These are phyloP conservation scores for Helotiales sp. DNA, from an alignment of 2,329 filamentous ascomycete species.

Conservation along the genomic window DNA sequence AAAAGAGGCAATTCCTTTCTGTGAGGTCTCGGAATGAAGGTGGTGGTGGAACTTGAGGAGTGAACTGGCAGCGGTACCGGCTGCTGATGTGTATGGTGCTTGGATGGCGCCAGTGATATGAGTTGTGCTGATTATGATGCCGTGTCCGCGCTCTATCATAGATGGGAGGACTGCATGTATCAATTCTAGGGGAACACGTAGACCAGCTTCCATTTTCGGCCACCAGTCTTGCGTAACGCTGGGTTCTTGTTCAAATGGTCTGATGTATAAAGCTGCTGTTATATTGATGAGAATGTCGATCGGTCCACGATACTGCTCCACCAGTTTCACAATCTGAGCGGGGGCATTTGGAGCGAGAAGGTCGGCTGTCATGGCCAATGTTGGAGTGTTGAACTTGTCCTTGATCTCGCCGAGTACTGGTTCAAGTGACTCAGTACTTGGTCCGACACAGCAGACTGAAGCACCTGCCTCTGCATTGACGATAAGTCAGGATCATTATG, in stretches of 20 bases:
- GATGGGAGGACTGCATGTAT: constrained; percentile 33
- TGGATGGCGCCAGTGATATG: constrained; percentile 8
- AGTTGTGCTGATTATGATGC: constrained; percentile 32
- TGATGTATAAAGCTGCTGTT: constrained; percentile 16
- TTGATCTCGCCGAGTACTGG: constrained; percentile 30
- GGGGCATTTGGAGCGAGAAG: constrained; percentile 25
- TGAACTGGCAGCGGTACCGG: constrained; percentile 23
- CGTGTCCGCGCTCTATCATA: constrained; percentile 29
- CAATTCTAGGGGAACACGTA: constrained; percentile 24
- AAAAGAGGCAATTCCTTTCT: constrained; percentile 32
- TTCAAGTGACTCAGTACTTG: constrained; percentile 26
- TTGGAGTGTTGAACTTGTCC: constrained; percentile 29
- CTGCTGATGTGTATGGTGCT: constrained; percentile 27
- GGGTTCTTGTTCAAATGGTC: constrained; percentile 19
- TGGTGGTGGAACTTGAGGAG: constrained; percentile 36
- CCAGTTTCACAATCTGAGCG: constrained; percentile 14
- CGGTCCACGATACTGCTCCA: constrained; percentile 24
- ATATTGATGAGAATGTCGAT: constrained; percentile 35
- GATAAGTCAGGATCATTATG: not conserved
- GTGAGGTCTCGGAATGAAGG: constrained; percentile 29
- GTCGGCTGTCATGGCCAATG: constrained; percentile 26
- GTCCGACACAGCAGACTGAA: constrained; percentile 35
- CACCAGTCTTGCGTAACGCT: constrained; percentile 29
- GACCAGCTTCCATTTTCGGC: constrained; percentile 18
- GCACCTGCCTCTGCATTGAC: constrained; percentile 37